These are phyloP conservation scores for Lactifluus subvellereus DNA, from an alignment of 768 basidiomycete species.

Conservation along the genomic window DNA sequence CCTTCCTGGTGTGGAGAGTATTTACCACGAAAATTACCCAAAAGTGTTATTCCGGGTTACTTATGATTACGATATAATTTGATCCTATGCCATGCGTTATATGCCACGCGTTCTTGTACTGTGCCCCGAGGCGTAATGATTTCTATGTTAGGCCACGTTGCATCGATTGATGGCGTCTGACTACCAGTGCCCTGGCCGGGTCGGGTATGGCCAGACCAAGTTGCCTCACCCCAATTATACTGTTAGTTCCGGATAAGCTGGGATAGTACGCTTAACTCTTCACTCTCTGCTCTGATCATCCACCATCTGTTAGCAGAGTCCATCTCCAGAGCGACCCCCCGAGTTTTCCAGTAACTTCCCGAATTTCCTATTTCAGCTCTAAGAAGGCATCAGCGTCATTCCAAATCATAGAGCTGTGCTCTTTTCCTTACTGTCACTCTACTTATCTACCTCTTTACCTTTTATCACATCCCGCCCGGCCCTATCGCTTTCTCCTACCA, in stretches of 20 bases:
- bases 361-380: not conserved
- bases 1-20: not conserved
- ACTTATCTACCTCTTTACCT: not conserved
- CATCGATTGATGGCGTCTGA: slow-evolving; percentile 12
- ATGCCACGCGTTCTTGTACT: slow-evolving; percentile 2
- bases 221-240: not conserved
- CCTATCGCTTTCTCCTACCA: not conserved
- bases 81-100: not conserved
- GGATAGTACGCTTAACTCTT: not conserved
- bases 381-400: not conserved
- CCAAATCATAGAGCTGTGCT: slow-evolving; percentile 10
- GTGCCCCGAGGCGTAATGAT: slow-evolving; percentile 7
- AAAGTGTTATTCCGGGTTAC: not conserved
- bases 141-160: slow-evolving; percentile 3
- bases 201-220: not conserved
- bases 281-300: not conserved
- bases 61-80: slow-evolving; percentile 10
- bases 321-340: not conserved
- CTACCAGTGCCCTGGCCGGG: not conserved
- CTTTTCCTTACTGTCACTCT: not conserved
- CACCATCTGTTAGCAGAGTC: not conserved
- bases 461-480: slow-evolving; percentile 12
- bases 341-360: slow-evolving; percentile 8
- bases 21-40: not conserved
- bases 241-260: not conserved